Percentiles rank a stretch among this genome's conserved stretches.
Evolutionary conservation across 1,139 yeast species (phyloP).

Genomic region (Lodderomyces parapsilosis): DNA sequence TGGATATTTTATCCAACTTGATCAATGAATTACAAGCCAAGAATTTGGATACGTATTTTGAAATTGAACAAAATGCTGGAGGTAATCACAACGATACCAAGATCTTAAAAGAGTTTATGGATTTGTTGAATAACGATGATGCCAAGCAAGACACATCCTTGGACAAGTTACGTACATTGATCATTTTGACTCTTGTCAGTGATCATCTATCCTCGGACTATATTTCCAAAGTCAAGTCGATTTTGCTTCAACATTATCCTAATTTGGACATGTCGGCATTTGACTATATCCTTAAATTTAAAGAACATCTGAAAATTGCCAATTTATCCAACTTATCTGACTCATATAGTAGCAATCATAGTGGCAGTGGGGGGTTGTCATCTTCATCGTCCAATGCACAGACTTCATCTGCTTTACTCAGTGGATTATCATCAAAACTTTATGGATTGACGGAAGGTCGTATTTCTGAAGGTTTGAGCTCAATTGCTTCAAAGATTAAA

Average conservation of each 20-base stretch:
- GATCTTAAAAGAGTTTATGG: constrained; percentile 57
- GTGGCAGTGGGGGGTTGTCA: background rate
- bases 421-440: constrained; percentile 73
- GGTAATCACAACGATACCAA: constrained; percentile 49
- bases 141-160: constrained; percentile 53
- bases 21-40: constrained; percentile 82
- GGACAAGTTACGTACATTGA: constrained; percentile 86
- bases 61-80: constrained; percentile 74
- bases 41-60: constrained; percentile 85
- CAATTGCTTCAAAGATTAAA: constrained; percentile 83
- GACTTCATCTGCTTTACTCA: constrained; percentile 60
- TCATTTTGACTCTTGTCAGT: constrained; percentile 62
- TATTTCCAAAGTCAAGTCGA: constrained; percentile 61
- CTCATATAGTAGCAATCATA: background rate
- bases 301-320: constrained; percentile 72
- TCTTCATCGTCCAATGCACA: constrained; percentile 19
- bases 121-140: constrained; percentile 48
- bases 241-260: constrained; percentile 53
- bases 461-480: constrained; percentile 75
- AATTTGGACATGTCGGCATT: constrained; percentile 65
- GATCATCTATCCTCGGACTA: constrained; percentile 60
- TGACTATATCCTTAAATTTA: constrained; percentile 72
- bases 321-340: constrained; percentile 29
- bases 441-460: constrained; percentile 86
- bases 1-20: constrained; percentile 88